A percentile compares a stretch with the other conserved stretches of the same genome.
These are phyloP conservation scores for Sambucus nigra DNA, from an alignment of 129 eudicot species.

Conservation along the genomic window DNA sequence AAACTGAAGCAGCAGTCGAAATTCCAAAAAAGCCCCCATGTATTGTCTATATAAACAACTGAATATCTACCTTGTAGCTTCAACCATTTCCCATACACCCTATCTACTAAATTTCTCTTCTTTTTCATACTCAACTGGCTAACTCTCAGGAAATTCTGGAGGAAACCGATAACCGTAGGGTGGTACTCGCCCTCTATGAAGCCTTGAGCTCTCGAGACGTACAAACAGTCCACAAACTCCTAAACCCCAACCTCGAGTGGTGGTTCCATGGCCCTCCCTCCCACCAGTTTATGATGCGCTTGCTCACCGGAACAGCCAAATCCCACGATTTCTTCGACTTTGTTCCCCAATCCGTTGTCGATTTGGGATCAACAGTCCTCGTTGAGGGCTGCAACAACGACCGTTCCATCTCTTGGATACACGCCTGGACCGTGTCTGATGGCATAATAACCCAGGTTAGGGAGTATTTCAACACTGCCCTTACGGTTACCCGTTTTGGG, in stretches of 20 bases:
- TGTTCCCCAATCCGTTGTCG: conserved; percentile 53
- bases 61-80: not conserved
- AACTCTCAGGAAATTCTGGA: conserved; percentile 61
- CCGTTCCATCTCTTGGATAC: conserved; percentile 77
- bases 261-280: conserved; percentile 99
- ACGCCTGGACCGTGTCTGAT: conserved; percentile 92
- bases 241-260: conserved; percentile 97
- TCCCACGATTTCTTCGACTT: conserved; percentile 32
- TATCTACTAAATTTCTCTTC: not conserved
- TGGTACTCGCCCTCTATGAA: conserved; percentile 93
- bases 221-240: conserved; percentile 46
- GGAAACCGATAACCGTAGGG: conserved; percentile 52
- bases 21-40: conserved; percentile 1
- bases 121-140: conserved; percentile 65
- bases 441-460: conserved; percentile 89
- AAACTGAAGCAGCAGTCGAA: too few species aligned
- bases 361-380: conserved; percentile 72
- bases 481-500: conserved; percentile 57
- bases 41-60: conserved; percentile 17
- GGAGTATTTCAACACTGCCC: conserved; percentile 88
- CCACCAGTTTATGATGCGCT: conserved; percentile 93
- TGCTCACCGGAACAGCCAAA: conserved; percentile 65
- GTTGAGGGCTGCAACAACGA: conserved; percentile 76
- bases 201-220: conserved; percentile 90
- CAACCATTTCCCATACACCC: not conserved